Evolutionary conservation across 768 basidiomycete species (phyloP), one percentile per base, ranked within the genome.

Genomic region (Leucocoprinus leucothites): DNA sequence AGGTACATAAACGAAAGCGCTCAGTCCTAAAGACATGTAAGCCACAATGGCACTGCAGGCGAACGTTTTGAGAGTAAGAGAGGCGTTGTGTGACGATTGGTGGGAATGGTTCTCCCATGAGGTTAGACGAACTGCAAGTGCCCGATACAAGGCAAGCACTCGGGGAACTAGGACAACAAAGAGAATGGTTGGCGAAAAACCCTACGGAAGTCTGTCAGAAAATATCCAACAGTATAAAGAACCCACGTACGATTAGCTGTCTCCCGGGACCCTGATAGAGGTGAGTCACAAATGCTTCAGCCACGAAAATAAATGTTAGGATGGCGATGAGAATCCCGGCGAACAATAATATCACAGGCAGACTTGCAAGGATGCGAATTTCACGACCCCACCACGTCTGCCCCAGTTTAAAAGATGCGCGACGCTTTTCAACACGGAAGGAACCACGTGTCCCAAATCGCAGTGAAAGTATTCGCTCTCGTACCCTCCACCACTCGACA

Each of bases 1-100:
- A 0, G 94, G 94, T 3, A 96, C 91, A 66, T 98, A 99, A 48
- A 97, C 82, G 65, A 94, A 98, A 14, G 95, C 94, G 16, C 89
- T 92, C 16, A 98, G 82, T 6, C 82, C 85, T n/a, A 99, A 81
- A 36, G 90, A 89, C 48, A 94, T 84, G 67, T 95, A 98, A 0
- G 96, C 89, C 19, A 95, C 93, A 64, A 98, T 82, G 0, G 89
- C 85, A 31, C 88, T 87, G 51, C 98, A 79, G 1, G 88, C 84
- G 65, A 98, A 99, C 2, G 91, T 89, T 70, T 98, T 99, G 65
- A 89, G 75, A 14, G 94, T 94, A 22, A 97, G 78, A 16, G 90
- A 91, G 7, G 84, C 81, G 55, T 84, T 82, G 66, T 92, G 83
- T 1, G 82, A 81, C 2, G 87, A 87, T 60, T 88, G 82, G 61